phyloP scores from a whole-genome alignment of 2,329 filamentous ascomycete genomes.

The Exophiala sp. region DNA sequence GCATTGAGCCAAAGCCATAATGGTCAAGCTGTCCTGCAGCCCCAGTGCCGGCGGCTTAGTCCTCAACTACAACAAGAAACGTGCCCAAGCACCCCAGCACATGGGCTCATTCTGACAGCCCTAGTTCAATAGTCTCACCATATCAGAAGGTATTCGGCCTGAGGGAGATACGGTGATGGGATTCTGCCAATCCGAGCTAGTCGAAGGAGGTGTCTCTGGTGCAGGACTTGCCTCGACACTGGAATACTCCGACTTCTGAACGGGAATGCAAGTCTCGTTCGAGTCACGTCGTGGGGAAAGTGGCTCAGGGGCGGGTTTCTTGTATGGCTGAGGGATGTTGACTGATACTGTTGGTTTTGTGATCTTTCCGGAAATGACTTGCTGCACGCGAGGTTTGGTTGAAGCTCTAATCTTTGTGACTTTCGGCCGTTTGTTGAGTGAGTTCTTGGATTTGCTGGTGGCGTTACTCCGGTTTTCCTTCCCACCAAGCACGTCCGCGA shows the following conservation, averaged over 20 bases:
- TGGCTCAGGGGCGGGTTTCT: slow-evolving; percentile 18
- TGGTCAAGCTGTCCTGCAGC: too few relatives aligned
- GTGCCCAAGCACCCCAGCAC: not conserved
- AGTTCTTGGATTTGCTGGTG: slow-evolving; percentile 18
- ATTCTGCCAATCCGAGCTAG: slow-evolving; percentile 17
- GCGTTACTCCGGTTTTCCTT: slow-evolving; percentile 22
- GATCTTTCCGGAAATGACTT: slow-evolving; percentile 17
- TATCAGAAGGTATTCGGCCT: slow-evolving; percentile 24
- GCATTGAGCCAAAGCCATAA: too few relatives aligned
- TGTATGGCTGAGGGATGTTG: slow-evolving; percentile 7
- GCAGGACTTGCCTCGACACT: slow-evolving; percentile 20
- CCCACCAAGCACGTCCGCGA: slow-evolving; percentile 26
- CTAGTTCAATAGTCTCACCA: slow-evolving; percentile 25
- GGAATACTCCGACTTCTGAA: slow-evolving; percentile 14
- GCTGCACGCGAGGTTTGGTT: slow-evolving; percentile 11
- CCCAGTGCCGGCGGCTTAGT: too few relatives aligned
- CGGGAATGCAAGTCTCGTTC: slow-evolving; percentile 11
- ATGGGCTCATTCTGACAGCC: not conserved
- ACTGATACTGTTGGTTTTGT: slow-evolving; percentile 18
- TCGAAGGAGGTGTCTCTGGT: slow-evolving; percentile 22
- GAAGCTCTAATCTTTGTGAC: slow-evolving; percentile 14
- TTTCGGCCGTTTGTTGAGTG: slow-evolving; percentile 19
- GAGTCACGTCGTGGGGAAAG: slow-evolving; percentile 23
- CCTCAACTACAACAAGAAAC: too few relatives aligned
- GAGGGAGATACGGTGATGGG: slow-evolving; percentile 24